Evolutionary conservation across 2,329 filamentous ascomycete genomes (phyloP).

Genomic region (Diaporthe sp.): DNA sequence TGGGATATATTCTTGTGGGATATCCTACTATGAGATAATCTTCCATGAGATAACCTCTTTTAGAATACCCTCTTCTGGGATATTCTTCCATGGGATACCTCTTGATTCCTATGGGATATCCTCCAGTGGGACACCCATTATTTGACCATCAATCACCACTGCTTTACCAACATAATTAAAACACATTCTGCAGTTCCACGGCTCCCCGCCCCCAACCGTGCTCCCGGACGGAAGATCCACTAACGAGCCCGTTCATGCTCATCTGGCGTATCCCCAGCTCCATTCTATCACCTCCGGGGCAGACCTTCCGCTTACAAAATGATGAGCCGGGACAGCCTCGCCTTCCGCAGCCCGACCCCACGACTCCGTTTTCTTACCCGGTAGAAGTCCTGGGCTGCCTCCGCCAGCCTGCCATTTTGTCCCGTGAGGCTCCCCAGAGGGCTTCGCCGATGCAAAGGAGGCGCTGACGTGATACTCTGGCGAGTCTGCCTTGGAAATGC

Average conservation of each 20-base stretch:
- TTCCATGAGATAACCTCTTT: too few relatives aligned
- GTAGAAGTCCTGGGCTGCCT: too few relatives aligned
- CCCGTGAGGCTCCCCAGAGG: neutral
- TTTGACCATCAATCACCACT: neutral
- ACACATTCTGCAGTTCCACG: neutral
- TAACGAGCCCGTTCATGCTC: neutral
- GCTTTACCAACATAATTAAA: neutral
- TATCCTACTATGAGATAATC: too few relatives aligned
- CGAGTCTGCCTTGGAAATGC: too few relatives aligned
- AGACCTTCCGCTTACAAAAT: neutral
- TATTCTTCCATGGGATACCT: too few relatives aligned
- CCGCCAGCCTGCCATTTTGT: too few relatives aligned
- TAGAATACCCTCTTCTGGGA: too few relatives aligned
- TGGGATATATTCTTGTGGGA: too few relatives aligned
- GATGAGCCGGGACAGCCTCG: neutral
- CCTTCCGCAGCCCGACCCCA: neutral
- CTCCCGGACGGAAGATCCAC: too few relatives aligned
- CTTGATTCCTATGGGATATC: too few relatives aligned
- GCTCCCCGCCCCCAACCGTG: neutral
- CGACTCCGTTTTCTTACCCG: neutral
- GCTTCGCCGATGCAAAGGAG: neutral
- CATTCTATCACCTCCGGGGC: slow-evolving; percentile 9
- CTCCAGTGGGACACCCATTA: too few relatives aligned
- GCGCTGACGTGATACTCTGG: neutral
- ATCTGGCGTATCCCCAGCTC: slow-evolving; percentile 29